A percentile compares a stretch with the other conserved stretches of the same genome.
phyloP scores from a whole-genome alignment of 2,329 filamentous ascomycete species.

The Clarireedia homoeocarpa region DNA sequence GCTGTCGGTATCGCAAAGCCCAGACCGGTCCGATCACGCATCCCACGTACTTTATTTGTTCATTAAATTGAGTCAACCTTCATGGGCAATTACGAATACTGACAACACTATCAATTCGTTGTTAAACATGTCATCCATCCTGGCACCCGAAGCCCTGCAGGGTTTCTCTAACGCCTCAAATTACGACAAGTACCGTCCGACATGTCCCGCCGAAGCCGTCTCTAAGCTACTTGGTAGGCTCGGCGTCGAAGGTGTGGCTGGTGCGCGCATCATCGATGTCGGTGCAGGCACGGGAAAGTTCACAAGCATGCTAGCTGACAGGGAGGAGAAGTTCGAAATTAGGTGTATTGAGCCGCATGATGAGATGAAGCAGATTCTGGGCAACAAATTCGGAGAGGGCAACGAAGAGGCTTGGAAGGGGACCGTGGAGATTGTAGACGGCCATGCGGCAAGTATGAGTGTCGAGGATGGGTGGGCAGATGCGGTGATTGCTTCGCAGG shows the following conservation, averaged over 20 bases:
- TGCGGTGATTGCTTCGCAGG: slow-evolving; percentile 60
- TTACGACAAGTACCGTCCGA: slow-evolving; percentile 63
- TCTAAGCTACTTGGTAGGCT: slow-evolving; percentile 48
- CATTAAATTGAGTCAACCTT: too few species aligned
- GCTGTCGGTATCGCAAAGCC: too few species aligned
- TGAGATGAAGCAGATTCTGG: slow-evolving; percentile 57
- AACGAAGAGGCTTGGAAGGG: slow-evolving; percentile 44
- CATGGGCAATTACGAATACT: not conserved
- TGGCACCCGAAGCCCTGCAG: slow-evolving; percentile 21
- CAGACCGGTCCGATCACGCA: too few species aligned
- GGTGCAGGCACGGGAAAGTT: slow-evolving; percentile 66
- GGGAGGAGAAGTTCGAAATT: slow-evolving; percentile 52
- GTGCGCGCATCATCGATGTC: slow-evolving; percentile 52
- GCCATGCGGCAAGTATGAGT: slow-evolving; percentile 49
- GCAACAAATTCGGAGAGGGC: slow-evolving; percentile 45
- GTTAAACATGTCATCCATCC: slow-evolving; percentile 9
- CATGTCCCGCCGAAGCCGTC: slow-evolving; percentile 53
- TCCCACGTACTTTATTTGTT: too few species aligned
- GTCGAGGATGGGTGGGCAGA: slow-evolving; percentile 52
- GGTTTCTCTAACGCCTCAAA: slow-evolving; percentile 57
- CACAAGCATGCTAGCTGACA: slow-evolving; percentile 51
- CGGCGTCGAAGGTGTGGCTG: slow-evolving; percentile 38
- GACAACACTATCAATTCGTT: not conserved
- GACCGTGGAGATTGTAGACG: slow-evolving; percentile 40
- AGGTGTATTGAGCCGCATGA: slow-evolving; percentile 56